phyloP scores from a whole-genome alignment of 148 eudicot species.

The Persicaria tinctoria region DNA sequence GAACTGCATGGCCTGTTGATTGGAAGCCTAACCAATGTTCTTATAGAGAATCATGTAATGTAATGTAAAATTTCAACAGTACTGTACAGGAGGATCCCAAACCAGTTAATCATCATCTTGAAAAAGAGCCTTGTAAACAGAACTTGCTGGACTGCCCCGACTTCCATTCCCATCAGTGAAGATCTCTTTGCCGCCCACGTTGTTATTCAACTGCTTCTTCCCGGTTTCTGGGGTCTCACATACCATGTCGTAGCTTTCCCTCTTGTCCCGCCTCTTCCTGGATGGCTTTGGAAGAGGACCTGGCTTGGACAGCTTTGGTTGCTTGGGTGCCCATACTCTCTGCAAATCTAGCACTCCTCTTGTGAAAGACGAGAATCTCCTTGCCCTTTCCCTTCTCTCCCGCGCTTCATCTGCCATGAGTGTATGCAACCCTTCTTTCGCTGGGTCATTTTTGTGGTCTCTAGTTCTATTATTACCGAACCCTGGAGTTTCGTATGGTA shows the following conservation, averaged over 20 bases:
- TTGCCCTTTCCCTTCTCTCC: constrained; percentile 64
- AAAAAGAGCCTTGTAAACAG: constrained; percentile 66
- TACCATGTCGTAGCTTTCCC: constrained; percentile 42
- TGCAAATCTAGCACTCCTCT: constrained; percentile 69
- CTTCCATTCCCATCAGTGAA: neutral
- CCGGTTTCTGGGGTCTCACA: constrained; percentile 71
- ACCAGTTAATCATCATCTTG: constrained; percentile 30
- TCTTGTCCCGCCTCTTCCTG: constrained; percentile 43
- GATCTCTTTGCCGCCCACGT: neutral
- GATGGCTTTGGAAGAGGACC: constrained; percentile 31
- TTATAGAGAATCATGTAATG: too few relatives aligned
- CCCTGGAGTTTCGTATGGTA: constrained; percentile 23
- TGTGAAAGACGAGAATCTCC: constrained; percentile 50
- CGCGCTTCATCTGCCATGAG: constrained; percentile 57
- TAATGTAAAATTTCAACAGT: too few relatives aligned
- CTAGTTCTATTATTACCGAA: constrained; percentile 15
- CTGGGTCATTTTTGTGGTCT: constrained; percentile 19
- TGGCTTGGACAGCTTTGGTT: constrained; percentile 36
- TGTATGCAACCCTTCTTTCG: constrained; percentile 29
- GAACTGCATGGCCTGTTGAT: too few relatives aligned
- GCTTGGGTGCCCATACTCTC: constrained; percentile 95
- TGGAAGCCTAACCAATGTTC: too few relatives aligned
- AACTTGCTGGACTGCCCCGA: constrained; percentile 21
- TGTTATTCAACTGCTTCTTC: constrained; percentile 27
- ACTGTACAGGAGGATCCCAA: too few relatives aligned